Conservation (phyloP, 2,329 filamentous ascomycete species). For the Fusarium chlamydosporum region DNA sequence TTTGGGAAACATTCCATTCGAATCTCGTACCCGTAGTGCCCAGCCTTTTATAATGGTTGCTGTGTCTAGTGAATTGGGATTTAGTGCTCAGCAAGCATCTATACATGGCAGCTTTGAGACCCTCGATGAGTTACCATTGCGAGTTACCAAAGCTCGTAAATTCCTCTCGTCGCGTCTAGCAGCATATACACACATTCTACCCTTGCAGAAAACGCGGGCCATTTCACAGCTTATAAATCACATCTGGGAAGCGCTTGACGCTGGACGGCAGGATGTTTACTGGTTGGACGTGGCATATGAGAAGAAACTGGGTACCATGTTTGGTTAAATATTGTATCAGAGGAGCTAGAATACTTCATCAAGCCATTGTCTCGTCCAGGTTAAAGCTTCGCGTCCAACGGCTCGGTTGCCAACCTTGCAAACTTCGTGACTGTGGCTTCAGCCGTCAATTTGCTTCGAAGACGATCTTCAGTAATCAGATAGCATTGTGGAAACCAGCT, state of each 20-base stretch:
- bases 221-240: slow-evolving; percentile 19
- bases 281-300: slow-evolving; percentile 21
- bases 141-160: slow-evolving; percentile 1
- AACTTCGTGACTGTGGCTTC: slow-evolving; percentile 6
- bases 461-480: slow-evolving; percentile 23
- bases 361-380: too few relatives aligned
- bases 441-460: slow-evolving; percentile 6
- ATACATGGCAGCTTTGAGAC: neutral
- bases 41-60: slow-evolving; percentile 22
- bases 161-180: slow-evolving; percentile 5
- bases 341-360: too few relatives aligned
- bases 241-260: slow-evolving; percentile 6
- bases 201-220: slow-evolving; percentile 1
- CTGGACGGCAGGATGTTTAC: slow-evolving; percentile 7
- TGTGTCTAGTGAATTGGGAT: slow-evolving; percentile 1
- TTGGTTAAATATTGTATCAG: neutral
- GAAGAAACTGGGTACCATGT: slow-evolving; percentile 17
- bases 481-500: slow-evolving; percentile 42
- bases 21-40: slow-evolving; percentile 21
- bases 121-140: neutral
- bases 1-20: slow-evolving; percentile 4
- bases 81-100: neutral
- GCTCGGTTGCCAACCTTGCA: neutral
- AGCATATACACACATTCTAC: slow-evolving; percentile 18
- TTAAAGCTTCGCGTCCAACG: neutral